phyloP scores from a whole-genome alignment of 768 basidiomycete genomes.

The Calocybe indica region DNA sequence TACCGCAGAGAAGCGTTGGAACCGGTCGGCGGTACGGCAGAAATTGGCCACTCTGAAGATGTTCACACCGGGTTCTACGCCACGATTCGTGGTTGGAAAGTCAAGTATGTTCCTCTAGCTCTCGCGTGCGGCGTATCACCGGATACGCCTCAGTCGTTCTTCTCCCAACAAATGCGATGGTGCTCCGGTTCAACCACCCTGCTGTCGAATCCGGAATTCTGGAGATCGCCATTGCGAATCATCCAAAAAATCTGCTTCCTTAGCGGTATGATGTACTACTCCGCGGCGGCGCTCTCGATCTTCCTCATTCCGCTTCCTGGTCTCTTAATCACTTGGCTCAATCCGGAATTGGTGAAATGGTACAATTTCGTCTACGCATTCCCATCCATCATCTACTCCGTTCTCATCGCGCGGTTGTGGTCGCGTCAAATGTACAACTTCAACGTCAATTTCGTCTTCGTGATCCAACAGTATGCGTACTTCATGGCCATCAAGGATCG shows the following conservation, averaged over 20 bases:
- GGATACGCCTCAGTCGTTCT: conserved; percentile 19
- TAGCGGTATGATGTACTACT: conserved; percentile 21
- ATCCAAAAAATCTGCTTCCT: conserved; percentile 21
- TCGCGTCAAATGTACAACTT: conserved; percentile 18
- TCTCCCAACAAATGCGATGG: conserved; percentile 25
- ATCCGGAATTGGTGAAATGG: conserved; percentile 17
- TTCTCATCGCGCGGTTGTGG: conserved; percentile 20
- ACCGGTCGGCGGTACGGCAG: conserved; percentile 18
- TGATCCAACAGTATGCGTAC: conserved; percentile 21
- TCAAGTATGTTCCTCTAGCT: conserved; percentile 21
- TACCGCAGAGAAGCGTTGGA: conserved; percentile 19
- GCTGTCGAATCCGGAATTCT: conserved; percentile 19
- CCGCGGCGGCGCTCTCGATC: conserved; percentile 16
- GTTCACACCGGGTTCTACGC: conserved; percentile 23
- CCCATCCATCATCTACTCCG: conserved; percentile 19
- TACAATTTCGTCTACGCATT: conserved; percentile 20
- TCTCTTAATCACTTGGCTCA: conserved; percentile 15
- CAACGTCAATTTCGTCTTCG: conserved; percentile 20
- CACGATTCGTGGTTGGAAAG: conserved; percentile 17
- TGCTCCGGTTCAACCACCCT: conserved; percentile 20
- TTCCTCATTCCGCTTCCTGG: conserved; percentile 18
- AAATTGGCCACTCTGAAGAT: conserved; percentile 21
- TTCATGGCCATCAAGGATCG: conserved; percentile 23
- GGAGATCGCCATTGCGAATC: conserved; percentile 17
- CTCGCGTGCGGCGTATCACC: conserved; percentile 21